These are phyloP conservation scores for Strigomonas culicis DNA, from an alignment of 208 protist species.

Conservation along the genomic window DNA sequence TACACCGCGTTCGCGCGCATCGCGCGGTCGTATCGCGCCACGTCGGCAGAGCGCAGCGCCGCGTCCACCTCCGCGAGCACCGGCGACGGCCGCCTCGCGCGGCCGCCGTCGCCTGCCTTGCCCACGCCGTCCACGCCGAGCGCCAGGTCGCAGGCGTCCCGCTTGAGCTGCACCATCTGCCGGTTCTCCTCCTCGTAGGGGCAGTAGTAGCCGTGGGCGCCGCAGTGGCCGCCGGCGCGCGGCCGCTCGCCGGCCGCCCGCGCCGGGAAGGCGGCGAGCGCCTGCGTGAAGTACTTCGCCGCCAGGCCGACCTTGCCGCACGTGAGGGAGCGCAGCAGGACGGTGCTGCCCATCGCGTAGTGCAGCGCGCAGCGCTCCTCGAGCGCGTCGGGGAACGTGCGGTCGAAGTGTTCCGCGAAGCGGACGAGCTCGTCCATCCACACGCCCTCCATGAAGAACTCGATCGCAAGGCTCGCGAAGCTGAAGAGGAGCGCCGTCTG, in stretches of 20 bases:
- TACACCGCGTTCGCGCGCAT: constrained; percentile 51
- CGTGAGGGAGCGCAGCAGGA: constrained; percentile 42
- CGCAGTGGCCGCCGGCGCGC: background rate
- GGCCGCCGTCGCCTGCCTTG: too few species aligned
- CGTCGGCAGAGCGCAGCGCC: constrained; percentile 53
- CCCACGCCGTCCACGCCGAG: constrained; percentile 15
- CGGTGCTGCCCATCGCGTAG: constrained; percentile 47
- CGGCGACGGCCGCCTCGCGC: too few species aligned
- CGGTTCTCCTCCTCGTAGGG: background rate
- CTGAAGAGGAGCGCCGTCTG: background rate
- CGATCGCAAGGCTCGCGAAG: constrained; percentile 3
- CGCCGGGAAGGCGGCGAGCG: constrained; percentile 41
- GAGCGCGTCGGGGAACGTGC: constrained; percentile 25
- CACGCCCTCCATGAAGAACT: background rate
- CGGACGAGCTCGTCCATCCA: background rate
- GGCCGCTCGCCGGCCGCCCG: background rate
- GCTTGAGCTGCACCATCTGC: background rate
- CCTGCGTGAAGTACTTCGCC: constrained; percentile 47
- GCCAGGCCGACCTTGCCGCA: constrained; percentile 33
- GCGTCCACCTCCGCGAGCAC: constrained; percentile 55
- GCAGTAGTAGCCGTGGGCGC: constrained; percentile 6
- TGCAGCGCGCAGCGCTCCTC: constrained; percentile 71
- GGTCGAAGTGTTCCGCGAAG: constrained; percentile 67
- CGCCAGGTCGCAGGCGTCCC: constrained; percentile 15
- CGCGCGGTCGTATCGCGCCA: constrained; percentile 51